These are phyloP conservation scores for Phalaenopsis aphrodite DNA, from an alignment of 106 monocot species.

Conservation along the genomic window DNA sequence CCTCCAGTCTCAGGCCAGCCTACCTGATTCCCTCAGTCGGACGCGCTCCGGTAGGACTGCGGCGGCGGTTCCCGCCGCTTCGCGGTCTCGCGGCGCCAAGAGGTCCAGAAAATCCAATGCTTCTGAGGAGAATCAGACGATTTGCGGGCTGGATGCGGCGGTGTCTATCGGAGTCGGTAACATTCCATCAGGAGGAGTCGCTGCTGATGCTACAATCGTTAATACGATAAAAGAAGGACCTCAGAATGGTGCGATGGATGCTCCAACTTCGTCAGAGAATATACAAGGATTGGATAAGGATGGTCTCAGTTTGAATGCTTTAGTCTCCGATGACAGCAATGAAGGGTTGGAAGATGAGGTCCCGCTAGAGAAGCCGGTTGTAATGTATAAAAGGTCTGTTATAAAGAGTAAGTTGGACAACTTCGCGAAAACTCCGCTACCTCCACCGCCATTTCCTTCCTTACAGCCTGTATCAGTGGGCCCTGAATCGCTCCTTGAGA, in stretches of 20 bases:
- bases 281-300: background rate
- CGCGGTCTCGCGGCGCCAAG: background rate
- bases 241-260: background rate
- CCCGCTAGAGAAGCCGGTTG: background rate
- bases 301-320: background rate
- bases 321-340: background rate
- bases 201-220: background rate
- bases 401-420: background rate
- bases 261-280: background rate
- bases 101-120: background rate
- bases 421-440: background rate
- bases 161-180: background rate
- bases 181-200: background rate
- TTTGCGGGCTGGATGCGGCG: background rate
- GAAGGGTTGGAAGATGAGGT: background rate
- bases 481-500: background rate
- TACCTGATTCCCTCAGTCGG: conserved; percentile 32
- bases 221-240: background rate
- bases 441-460: background rate
- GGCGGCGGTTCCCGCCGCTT: background rate
- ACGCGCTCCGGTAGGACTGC: conserved; percentile 25
- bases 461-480: background rate
- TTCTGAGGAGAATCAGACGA: background rate
- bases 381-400: conserved; percentile 12
- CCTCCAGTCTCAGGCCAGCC: conserved; percentile 49